A percentile compares a stretch with the other conserved stretches of the same genome.
Conservation (phyloP, 177 flowering plant genomes). For the Telopea speciosissima region DNA sequence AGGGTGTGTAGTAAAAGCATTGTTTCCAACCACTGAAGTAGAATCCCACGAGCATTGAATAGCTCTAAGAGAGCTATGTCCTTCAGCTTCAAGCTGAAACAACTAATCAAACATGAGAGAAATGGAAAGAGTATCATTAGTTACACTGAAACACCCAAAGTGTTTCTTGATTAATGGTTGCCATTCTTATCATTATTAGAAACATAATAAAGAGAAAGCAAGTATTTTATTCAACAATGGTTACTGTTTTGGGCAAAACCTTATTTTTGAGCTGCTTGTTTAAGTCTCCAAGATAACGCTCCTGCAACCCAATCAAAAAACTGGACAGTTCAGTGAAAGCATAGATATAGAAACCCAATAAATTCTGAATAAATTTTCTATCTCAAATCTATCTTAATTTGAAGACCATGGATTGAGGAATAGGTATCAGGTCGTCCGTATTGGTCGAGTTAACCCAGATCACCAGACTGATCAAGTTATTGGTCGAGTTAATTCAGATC, state of each 20-base stretch:
- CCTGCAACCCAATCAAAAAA: conserved; percentile 31
- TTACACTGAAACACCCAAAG: not conserved
- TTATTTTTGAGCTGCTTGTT: conserved; percentile 73
- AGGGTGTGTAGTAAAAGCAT: conserved; percentile 36
- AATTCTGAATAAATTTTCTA: too few species aligned
- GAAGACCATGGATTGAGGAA: too few species aligned
- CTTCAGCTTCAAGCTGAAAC: conserved; percentile 58
- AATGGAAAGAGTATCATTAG: not conserved
- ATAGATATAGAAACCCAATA: too few species aligned
- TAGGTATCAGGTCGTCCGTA: too few species aligned
- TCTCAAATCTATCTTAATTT: too few species aligned
- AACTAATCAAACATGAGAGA: not conserved
- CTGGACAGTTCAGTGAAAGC: too few species aligned
- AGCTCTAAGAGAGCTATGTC: conserved; percentile 32
- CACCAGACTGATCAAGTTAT: too few species aligned
- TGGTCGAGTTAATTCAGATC: too few species aligned
- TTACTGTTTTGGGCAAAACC: conserved; percentile 37
- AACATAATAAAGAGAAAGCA: not conserved
- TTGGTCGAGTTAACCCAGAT: too few species aligned
- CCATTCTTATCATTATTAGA: not conserved
- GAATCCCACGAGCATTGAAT: conserved; percentile 51
- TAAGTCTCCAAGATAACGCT: conserved; percentile 78
- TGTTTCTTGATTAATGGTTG: not conserved
- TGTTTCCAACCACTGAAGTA: conserved; percentile 33
- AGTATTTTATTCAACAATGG: not conserved